phyloP scores from a whole-genome alignment of 2,329 filamentous ascomycete genomes.

The Saccharata proteae region DNA sequence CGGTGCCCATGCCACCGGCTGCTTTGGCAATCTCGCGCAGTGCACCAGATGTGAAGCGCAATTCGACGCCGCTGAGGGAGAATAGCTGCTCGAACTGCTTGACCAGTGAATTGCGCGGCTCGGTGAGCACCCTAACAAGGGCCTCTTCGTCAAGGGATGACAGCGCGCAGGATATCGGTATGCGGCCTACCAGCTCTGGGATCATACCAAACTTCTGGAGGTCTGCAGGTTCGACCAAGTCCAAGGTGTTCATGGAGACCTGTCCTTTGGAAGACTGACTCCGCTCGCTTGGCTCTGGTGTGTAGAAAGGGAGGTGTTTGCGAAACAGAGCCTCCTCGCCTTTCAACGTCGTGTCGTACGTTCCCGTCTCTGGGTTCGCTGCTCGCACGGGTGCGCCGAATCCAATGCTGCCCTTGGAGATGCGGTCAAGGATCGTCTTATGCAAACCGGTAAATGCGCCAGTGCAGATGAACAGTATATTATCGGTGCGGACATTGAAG shows the following conservation, averaged over 20 bases:
- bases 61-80: conserved; percentile 60
- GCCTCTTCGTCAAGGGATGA: conserved; percentile 56
- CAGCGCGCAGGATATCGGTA: conserved; percentile 81
- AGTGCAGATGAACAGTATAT: conserved; percentile 94
- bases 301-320: conserved; percentile 47
- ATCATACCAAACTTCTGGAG: conserved; percentile 83
- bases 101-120: conserved; percentile 78
- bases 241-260: conserved; percentile 44
- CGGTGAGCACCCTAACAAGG: conserved; percentile 79
- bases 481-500: conserved; percentile 76
- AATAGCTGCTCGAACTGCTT: conserved; percentile 86
- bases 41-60: conserved; percentile 73
- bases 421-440: conserved; percentile 74
- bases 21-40: conserved; percentile 71
- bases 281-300: conserved; percentile 17
- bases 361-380: conserved; percentile 34
- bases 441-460: conserved; percentile 90
- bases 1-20: conserved; percentile 57
- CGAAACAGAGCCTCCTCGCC: conserved; percentile 48
- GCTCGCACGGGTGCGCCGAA: conserved; percentile 74
- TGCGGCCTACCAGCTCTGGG: conserved; percentile 86
- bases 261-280: conserved; percentile 16
- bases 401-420: conserved; percentile 76
- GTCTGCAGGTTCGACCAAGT: conserved; percentile 63
- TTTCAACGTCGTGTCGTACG: conserved; percentile 45